Base-by-base conservation (phyloP, 2,329 filamentous ascomycete genomes). In the Cercospora sp. region DNA sequence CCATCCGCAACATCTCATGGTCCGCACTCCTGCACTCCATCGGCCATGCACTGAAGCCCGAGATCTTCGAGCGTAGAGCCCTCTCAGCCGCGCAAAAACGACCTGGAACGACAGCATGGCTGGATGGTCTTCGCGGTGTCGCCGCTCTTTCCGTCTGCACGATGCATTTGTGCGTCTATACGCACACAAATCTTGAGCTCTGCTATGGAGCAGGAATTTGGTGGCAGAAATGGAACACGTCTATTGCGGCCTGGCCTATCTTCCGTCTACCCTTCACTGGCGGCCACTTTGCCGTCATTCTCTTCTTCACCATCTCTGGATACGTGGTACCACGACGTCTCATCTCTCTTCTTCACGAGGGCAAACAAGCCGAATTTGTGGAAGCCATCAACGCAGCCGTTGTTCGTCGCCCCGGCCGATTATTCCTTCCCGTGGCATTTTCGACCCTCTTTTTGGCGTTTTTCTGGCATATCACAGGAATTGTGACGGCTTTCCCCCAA, bases 91-190 rank as follows among this genome's bases (percentile, higher is more conserved):
- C 65, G 37, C 66, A 63, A 34, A 66, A 70, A n/a, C 68, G 67
- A 30, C 37, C 58, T 5, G 70, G 68, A 6, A 55, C 68, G 21
- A 89, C 87, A 2, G 86, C 86, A 30, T 88, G 86, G 72, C 82
- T 89, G 13, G 89, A 91, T 72, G 89, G 89, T 13, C 79, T 91
- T 13, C 82, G 89, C 71, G 89, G 89, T 2, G 89, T 90, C 69
- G 88, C 88, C 9, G 87, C 89, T 3, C 83, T 91, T 37, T 75
- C 89, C 21, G 89, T 91, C 16, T 90, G 89, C 76, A 81, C 85
- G 71, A 86, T 89, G 69, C 87, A 90, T 77, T 82, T 89, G 76
- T 78, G 85, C 70, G 71, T 77, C 5, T 88, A 86, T 85, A 83
- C 82, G 57, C 88, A 87, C 76, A 80, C 76, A 63, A 82, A 85